Evolutionary conservation across 1,284 basidiomycete species (phyloP).

Genomic region (Pseudozyma sp.): DNA sequence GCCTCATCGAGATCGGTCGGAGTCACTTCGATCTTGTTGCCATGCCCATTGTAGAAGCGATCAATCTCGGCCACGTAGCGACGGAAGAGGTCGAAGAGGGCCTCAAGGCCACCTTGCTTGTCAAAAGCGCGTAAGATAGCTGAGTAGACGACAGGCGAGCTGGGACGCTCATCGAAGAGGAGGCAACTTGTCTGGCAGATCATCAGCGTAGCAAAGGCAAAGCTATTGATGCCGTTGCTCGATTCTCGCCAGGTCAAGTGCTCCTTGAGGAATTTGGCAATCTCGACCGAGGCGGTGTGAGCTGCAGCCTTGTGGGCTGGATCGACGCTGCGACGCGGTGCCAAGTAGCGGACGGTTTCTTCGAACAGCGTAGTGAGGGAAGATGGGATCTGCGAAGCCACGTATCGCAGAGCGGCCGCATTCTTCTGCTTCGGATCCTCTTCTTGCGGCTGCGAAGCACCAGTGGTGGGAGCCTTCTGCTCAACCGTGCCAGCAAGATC

Average conservation of each 20-base stretch:
- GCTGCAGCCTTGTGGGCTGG: constrained; percentile 82
- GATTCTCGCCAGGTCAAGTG: constrained; percentile 77
- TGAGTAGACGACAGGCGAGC: constrained; percentile 75
- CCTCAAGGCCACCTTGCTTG: constrained; percentile 78
- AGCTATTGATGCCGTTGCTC: constrained; percentile 71
- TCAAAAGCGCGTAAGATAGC: constrained; percentile 82
- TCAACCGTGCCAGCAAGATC: constrained; percentile 50
- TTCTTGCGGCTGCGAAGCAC: constrained; percentile 22
- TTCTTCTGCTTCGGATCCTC: constrained; percentile 44
- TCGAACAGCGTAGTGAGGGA: constrained; percentile 87
- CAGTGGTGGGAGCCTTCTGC: constrained; percentile 17
- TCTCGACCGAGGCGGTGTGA: constrained; percentile 75
- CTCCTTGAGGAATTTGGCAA: constrained; percentile 80
- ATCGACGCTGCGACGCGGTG: constrained; percentile 82
- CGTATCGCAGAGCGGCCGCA: constrained; percentile 75
- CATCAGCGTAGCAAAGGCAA: constrained; percentile 75
- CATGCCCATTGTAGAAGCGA: constrained; percentile 72
- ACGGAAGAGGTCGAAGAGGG: constrained; percentile 76
- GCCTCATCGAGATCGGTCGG: constrained; percentile 42
- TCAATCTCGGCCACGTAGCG: constrained; percentile 76
- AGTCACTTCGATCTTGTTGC: constrained; percentile 28
- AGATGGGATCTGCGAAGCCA: constrained; percentile 82
- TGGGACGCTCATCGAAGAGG: constrained; percentile 81
- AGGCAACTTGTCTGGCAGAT: constrained; percentile 79
- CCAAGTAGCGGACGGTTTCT: constrained; percentile 87